Percentiles rank a stretch among this genome's conserved stretches.
Evolutionary conservation across 176 grass and related monocot genomes (phyloP).

Genomic region (Phyllostachys edulis): DNA sequence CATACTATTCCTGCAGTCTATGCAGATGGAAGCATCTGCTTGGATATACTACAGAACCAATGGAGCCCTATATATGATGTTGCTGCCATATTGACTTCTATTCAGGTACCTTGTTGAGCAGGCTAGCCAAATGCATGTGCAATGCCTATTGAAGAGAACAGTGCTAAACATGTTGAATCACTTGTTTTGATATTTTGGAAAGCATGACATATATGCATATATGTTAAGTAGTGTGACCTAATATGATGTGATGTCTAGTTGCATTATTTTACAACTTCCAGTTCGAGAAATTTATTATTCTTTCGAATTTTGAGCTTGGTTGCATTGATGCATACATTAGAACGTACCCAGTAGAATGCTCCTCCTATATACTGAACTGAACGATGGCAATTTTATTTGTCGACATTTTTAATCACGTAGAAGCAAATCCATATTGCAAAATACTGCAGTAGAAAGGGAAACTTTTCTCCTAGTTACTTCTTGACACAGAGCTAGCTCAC

Average conservation of each 20-base stretch:
- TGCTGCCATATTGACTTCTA: conserved; percentile 97
- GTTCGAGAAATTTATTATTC: neutral
- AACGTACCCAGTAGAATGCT: neutral
- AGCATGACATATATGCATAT: neutral
- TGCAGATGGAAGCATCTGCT: conserved; percentile 98
- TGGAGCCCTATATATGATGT: conserved; percentile 99
- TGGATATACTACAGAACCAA: conserved; percentile 99
- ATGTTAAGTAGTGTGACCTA: too few relatives aligned
- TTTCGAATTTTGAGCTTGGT: neutral
- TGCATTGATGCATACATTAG: neutral
- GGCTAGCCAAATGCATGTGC: neutral
- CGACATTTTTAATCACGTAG: neutral
- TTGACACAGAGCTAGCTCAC: neutral
- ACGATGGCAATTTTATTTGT: neutral
- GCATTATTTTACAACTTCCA: conserved; percentile 5
- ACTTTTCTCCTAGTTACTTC: neutral
- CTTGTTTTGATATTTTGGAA: neutral
- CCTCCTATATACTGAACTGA: neutral
- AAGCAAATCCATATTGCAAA: neutral
- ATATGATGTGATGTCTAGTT: neutral
- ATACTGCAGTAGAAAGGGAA: neutral
- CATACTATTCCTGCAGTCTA: conserved; percentile 62
- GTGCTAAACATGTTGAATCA: neutral
- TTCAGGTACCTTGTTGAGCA: conserved; percentile 58
- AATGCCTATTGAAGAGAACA: neutral